phyloP scores from a whole-genome alignment of 352 stramenopile species.

The Pythium biforme region DNA sequence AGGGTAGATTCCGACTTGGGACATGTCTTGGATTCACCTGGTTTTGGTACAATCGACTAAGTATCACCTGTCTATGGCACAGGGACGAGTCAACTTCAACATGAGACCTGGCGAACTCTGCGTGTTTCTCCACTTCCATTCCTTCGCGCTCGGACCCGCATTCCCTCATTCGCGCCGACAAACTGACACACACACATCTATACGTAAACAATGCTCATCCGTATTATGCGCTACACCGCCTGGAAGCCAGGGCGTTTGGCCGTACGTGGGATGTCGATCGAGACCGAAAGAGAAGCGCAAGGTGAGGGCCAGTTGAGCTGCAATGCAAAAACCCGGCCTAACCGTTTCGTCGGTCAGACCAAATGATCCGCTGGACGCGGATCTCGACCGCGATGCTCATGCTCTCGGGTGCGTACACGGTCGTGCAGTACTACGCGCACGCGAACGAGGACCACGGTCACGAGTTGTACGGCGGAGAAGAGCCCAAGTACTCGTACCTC shows the following conservation, averaged over 20 bases:
- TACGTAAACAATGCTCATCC: background rate
- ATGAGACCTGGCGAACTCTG: background rate
- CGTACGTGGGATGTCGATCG: background rate
- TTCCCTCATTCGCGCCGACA: background rate
- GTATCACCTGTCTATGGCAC: background rate
- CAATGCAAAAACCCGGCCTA: background rate
- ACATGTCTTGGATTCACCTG: background rate
- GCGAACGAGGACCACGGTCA: slow-evolving; percentile 16
- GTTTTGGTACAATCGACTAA: background rate
- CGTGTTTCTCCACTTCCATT: too few relatives aligned
- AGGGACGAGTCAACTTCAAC: background rate
- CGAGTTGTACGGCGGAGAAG: slow-evolving; percentile 22
- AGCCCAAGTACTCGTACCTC: slow-evolving; percentile 28
- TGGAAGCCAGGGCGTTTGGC: background rate
- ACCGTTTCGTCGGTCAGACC: background rate
- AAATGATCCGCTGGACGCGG: slow-evolving; percentile 19
- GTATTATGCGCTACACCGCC: background rate
- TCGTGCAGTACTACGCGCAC: slow-evolving; percentile 9
- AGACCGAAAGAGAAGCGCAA: slow-evolving; percentile 1
- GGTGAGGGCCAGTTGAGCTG: background rate
- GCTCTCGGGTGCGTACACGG: slow-evolving; percentile 7
- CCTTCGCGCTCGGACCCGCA: background rate
- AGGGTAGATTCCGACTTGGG: too few relatives aligned
- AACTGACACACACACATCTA: too few relatives aligned
- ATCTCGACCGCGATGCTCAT: slow-evolving; percentile 18